Evolutionary conservation across 2,329 filamentous ascomycete genomes (phyloP), one percentile per base, ranked within the genome.

Genomic region (Ceratocystis huliohia): DNA sequence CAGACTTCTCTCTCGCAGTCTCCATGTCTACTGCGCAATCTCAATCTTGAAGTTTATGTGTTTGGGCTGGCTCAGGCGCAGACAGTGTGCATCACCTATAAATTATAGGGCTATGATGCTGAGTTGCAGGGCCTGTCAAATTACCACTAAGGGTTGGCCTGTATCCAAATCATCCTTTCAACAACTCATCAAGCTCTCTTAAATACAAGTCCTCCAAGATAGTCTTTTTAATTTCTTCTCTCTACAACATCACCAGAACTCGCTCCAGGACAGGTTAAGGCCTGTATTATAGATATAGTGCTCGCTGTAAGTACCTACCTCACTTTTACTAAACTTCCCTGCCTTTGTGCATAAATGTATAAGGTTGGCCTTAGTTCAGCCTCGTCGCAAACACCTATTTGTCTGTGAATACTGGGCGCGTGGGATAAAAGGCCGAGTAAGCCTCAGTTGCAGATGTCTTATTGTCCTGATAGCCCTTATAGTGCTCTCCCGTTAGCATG

Each of bases 361-460:
- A 25, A 17, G 61, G 33, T 25, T 15, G 25, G 48, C 44, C 25
- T 17, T 33, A 28, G 22, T 41, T 67, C 64, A 68, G 66, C 66
- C 66, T 68, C 48, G 66, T 66, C 66, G 66, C 66, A 68, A 65
- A 65, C 57, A 45, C 37, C 50, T 15, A 28, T 25, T 7, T 13
- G 25, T 46, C 37, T 65, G 8, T 15, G 22, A 20, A 30, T 30
- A n/a, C 48, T 50, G 20, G 59, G 61, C 61, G 53, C 53, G 33
- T 17, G 25, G 7, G 28, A 8, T 20, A 30, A 30, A 37, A 30
- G 25, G 20, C 25, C 53, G 17, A 28, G 7, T 30, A 5, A 20
- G 48, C n/a, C 48, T 15, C 22, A 13, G 48, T 15, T 28, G 20
- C 20, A 10, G 48, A 8, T 22, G 8, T 10, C 48, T 7, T 22